Percentiles rank a stretch among this genome's conserved stretches.
Conservation (phyloP, 2,329 filamentous ascomycete genomes). For the Lecanosticta acicola region DNA sequence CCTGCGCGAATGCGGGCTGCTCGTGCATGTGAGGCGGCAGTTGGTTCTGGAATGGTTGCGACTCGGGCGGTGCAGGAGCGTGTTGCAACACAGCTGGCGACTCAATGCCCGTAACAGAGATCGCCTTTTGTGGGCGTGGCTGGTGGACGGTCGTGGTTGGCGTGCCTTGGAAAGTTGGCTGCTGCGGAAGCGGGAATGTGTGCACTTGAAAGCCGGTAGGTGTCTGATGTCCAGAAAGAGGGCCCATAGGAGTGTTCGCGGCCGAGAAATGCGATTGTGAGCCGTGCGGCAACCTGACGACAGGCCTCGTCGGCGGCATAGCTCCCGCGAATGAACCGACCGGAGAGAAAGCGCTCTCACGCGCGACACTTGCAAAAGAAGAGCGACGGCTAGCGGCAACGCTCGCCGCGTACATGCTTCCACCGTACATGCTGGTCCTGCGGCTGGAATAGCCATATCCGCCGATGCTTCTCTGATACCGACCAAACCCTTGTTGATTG, state of each 20-base stretch:
- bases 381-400: slow-evolving; percentile 84
- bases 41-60: slow-evolving; percentile 91
- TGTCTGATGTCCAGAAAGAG: slow-evolving; percentile 33
- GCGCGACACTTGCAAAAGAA: slow-evolving; percentile 62
- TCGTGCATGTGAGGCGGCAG: slow-evolving; percentile 69
- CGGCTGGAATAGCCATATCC: slow-evolving; percentile 63
- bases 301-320: slow-evolving; percentile 58
- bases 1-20: slow-evolving; percentile 39
- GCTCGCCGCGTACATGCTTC: slow-evolving; percentile 80
- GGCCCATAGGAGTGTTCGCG: slow-evolving; percentile 29
- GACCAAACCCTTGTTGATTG: slow-evolving; percentile 72
- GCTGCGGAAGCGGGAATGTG: slow-evolving; percentile 50
- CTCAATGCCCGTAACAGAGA: slow-evolving; percentile 90
- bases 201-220: slow-evolving; percentile 49
- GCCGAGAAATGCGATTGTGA: slow-evolving; percentile 34
- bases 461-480: slow-evolving; percentile 66
- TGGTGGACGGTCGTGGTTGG: slow-evolving; percentile 77
- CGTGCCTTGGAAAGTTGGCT: slow-evolving; percentile 56
- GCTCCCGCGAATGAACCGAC: slow-evolving; percentile 60
- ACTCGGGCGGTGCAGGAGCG: slow-evolving; percentile 47
- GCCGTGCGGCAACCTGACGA: slow-evolving; percentile 75
- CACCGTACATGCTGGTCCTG: slow-evolving; percentile 75
- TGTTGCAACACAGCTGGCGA: slow-evolving; percentile 64
- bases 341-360: slow-evolving; percentile 74
- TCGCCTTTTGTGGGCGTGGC: slow-evolving; percentile 86